Conservation (phyloP, 75 land plant species). For the Isoetes taiwanensis region DNA sequence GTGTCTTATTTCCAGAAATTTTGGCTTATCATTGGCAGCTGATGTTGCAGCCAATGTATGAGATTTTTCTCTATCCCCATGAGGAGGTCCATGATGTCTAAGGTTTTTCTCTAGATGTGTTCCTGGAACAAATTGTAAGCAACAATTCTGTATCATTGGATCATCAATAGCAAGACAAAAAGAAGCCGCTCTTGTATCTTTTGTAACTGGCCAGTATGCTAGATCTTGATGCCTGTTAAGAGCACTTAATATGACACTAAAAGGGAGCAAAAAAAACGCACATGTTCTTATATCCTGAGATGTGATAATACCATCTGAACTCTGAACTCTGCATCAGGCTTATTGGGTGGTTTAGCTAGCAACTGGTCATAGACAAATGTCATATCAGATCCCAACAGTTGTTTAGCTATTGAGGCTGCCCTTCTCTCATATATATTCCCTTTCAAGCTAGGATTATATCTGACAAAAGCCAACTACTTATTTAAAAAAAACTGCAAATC, state of each 20-base stretch:
- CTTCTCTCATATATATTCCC: constrained; percentile 30
- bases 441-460: constrained; percentile 28
- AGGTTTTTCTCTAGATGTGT: constrained; percentile 29
- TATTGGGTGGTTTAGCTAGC: constrained; percentile 37
- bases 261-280: not conserved
- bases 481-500: too few species aligned
- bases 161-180: constrained; percentile 40
- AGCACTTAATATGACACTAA: not conserved
- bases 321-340: constrained; percentile 33
- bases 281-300: too few species aligned
- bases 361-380: constrained; percentile 32
- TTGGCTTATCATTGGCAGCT: constrained; percentile 14
- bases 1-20: constrained; percentile 22
- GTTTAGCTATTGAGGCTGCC: constrained; percentile 31
- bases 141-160: constrained; percentile 31
- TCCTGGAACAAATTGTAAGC: constrained; percentile 34
- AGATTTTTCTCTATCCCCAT: constrained; percentile 36
- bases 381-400: constrained; percentile 35
- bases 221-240: constrained; percentile 37
- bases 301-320: too few species aligned
- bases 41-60: constrained; percentile 27
- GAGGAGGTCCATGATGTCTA: constrained; percentile 25
- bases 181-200: constrained; percentile 35
- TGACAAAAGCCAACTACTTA: too few species aligned
- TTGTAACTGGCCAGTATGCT: constrained; percentile 39